Evolutionary conservation across 1,284 basidiomycete genomes (phyloP).

Genomic region (Ustilago nuda): DNA sequence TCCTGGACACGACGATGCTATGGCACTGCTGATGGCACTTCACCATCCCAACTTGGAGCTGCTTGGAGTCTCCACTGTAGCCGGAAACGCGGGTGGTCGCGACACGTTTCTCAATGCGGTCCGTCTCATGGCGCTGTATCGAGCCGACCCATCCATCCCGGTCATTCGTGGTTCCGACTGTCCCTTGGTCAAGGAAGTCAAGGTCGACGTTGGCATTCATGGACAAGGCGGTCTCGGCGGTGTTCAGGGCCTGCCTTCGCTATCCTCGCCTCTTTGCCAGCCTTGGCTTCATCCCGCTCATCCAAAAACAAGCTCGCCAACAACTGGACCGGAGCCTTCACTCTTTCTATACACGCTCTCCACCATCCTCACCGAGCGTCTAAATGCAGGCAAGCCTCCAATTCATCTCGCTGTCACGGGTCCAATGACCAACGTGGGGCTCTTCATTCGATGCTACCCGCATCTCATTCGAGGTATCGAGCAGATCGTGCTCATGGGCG

Average conservation of each 20-base stretch:
- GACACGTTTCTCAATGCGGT: slow-evolving; percentile 60
- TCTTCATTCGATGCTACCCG: slow-evolving; percentile 56
- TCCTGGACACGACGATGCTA: slow-evolving; percentile 63
- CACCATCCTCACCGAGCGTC: slow-evolving; percentile 71
- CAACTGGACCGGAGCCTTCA: slow-evolving; percentile 42
- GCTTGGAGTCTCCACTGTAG: slow-evolving; percentile 59
- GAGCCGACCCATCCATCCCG: slow-evolving; percentile 40
- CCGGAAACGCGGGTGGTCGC: slow-evolving; percentile 55
- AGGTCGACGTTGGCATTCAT: slow-evolving; percentile 57
- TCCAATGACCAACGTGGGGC: slow-evolving; percentile 62
- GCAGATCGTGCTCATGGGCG: slow-evolving; percentile 64
- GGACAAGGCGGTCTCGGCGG: slow-evolving; percentile 62
- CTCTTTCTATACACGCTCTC: slow-evolving; percentile 54
- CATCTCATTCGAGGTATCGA: slow-evolving; percentile 53
- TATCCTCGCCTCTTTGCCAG: slow-evolving; percentile 40
- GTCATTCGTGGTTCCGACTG: slow-evolving; percentile 60
- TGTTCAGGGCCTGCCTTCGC: slow-evolving; percentile 51
- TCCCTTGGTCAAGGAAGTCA: slow-evolving; percentile 51
- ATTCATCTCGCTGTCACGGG: slow-evolving; percentile 60
- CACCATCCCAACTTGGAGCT: slow-evolving; percentile 51
- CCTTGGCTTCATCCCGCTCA: slow-evolving; percentile 36
- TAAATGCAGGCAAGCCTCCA: slow-evolving; percentile 35
- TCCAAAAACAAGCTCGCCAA: slow-evolving; percentile 40
- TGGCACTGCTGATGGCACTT: slow-evolving; percentile 59
- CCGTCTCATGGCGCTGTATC: slow-evolving; percentile 51